Evolutionary conservation across 352 stramenopile species (phyloP).

Genomic region (Aphanomyces astaci): DNA sequence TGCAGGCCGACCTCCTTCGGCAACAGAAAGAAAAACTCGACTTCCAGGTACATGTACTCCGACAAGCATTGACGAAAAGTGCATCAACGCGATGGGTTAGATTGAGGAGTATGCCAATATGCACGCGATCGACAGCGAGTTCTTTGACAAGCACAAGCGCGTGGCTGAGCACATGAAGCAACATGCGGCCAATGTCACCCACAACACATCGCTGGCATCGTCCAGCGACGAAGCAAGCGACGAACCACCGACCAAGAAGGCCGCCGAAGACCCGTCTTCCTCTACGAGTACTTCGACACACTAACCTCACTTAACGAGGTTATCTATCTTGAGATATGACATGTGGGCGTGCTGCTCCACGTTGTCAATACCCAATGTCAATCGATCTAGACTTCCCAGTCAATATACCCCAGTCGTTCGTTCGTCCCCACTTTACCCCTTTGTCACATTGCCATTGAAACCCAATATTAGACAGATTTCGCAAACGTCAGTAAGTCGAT

Average conservation of each 20-base stretch:
- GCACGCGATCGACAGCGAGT: constrained; percentile 14
- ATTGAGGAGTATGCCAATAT: constrained; percentile 22
- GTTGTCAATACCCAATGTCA: too few species aligned
- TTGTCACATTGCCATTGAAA: too few species aligned
- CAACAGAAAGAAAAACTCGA: constrained; percentile 19
- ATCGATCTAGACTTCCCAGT: too few species aligned
- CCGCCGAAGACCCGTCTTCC: too few species aligned
- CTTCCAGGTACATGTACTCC: constrained; percentile 12
- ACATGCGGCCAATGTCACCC: background rate
- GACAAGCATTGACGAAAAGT: background rate
- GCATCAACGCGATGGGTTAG: background rate
- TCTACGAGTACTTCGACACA: background rate
- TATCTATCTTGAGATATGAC: background rate
- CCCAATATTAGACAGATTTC: too few species aligned
- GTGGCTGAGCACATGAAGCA: constrained; percentile 5
- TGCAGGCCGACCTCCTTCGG: constrained; percentile 8
- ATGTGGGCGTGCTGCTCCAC: too few species aligned
- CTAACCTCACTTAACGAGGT: background rate
- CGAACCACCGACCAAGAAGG: background rate
- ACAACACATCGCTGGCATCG: background rate
- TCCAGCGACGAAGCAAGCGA: background rate
- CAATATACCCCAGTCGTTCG: too few species aligned
- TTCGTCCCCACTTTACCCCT: too few species aligned
- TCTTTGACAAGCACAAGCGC: constrained; percentile 5
- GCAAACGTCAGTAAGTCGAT: too few species aligned